Base-by-base conservation (phyloP, 805 yeast species). In the Candida sphagnicola region DNA sequence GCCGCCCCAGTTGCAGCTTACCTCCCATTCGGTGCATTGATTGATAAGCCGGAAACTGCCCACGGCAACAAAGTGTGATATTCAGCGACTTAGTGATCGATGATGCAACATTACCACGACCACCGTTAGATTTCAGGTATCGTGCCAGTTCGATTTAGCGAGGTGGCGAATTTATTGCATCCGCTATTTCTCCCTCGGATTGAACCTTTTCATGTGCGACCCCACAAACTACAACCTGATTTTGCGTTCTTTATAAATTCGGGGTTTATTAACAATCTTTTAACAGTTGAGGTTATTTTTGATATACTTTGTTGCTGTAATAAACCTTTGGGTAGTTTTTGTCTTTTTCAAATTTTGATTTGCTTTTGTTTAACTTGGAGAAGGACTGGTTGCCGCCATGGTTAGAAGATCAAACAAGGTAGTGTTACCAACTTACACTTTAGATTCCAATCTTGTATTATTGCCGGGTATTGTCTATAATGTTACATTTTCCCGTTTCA, bases 401-500 rank as follows among this genome's bases (percentile, higher is more conserved):
- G 29, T 26, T 13, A 26, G 15, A 13, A 31, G 24, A n/a, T 18
- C 35, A 17, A 48, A 39, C 18, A 41, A 46, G 42, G 41, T 61
- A 37, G 61, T 61, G 4, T 56, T 69, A 36, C 73, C 74, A 35
- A 59, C 62, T 30, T 67, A 67, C 49, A 61, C 56, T 34, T 47
- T 69, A 16, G 74, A 69, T 45, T 65, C 72, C 31, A 60, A 65
- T 43, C 50, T 67, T 37, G 77, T 81, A 11, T 66, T 79, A 21
- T 49, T 80, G 6, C 86, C 88, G 1, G 85, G 85, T 0, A 73
- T 80, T 29, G 65, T 78, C 17, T 81, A 80, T 56, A 72, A 76
- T 40, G 75, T 80, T n/a, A 63, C 76, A 2, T 72, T 78, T 38
- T 56, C 70, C 13, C 61, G 70, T 38, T 57, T 62, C 38, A 67